Evolutionary conservation across 23 red algal species (phyloP), one percentile per base, ranked within the genome.

Genomic region (Pyropia haitanensis): DNA sequence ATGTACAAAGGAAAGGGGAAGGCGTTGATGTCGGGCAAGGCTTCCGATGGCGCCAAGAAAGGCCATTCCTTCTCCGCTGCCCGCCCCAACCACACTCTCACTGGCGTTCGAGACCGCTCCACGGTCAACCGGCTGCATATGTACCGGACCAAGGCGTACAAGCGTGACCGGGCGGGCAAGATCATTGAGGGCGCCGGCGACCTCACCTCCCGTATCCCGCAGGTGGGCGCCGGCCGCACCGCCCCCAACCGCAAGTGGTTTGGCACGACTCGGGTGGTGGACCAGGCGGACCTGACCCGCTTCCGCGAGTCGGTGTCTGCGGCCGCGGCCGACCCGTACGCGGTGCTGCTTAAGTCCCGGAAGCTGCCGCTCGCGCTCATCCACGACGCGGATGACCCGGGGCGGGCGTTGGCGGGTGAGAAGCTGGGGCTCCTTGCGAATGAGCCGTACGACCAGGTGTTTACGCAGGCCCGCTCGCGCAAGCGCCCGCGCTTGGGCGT

Each of bases 171-270:
- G 7, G 58, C 74, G 2, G 89, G 89, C 27, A 78, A 73, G 25
- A 80, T 95, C 28, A 84, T 75, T 18, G 64, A 73, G 14, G 89
- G 73, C 20, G 71, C 63, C 4, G 89, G 89, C 53, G 89, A 95
- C 63, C 73, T 85, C 46, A 96, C 83, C n/a, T 79, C 33, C 18
- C 32, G 22, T 1, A 71, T 65, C 28, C 81, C 79, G 17, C 68
- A 85, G 23, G 63, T 65, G n/a, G 85, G 83, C 33, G 92, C 92
- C 3, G 92, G 92, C 26, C 80, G 92, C 20, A 75, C 73, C 3
- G 92, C 92, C 2, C 92, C 92, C 8, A 96, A 96, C 68, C 60
- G 92, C 48, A 76, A 83, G 49, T 96, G 92, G 92, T 96, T 96
- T 34, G 92, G 92, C 29, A 96, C 90, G 33, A 90, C 92, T 4